phyloP scores from a whole-genome alignment of 169 alveolate species.

The Fabrea salina region DNA sequence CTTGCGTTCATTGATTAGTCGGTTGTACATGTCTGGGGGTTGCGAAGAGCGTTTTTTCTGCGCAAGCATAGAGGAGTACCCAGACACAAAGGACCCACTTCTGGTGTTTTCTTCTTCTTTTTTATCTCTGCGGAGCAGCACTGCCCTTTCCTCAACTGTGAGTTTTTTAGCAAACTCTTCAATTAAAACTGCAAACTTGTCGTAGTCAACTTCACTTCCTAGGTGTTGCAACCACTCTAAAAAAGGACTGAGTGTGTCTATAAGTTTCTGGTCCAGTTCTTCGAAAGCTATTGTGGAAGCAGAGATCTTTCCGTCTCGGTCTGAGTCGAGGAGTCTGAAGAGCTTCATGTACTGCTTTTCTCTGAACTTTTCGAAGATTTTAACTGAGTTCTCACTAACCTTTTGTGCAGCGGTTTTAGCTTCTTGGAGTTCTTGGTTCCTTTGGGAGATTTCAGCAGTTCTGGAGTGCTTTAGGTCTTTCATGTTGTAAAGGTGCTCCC shows the following conservation, averaged over 20 bases:
- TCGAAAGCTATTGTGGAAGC: neutral
- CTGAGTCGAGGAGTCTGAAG: slow-evolving; percentile 5
- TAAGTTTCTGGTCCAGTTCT: neutral
- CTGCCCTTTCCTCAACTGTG: neutral
- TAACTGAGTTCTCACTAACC: neutral
- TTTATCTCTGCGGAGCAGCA: neutral
- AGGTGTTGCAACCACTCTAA: neutral
- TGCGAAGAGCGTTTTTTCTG: neutral
- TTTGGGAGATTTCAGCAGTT: neutral
- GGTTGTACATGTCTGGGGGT: slow-evolving; percentile 11
- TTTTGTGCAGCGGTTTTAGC: neutral
- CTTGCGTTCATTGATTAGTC: neutral
- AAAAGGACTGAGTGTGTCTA: neutral
- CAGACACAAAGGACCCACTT: neutral
- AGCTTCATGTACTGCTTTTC: neutral
- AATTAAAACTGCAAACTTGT: neutral
- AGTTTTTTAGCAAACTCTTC: neutral
- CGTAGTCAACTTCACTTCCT: neutral
- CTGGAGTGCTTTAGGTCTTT: too few relatives aligned
- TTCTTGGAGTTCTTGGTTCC: neutral
- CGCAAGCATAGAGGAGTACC: neutral
- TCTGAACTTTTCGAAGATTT: neutral
- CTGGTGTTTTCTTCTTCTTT: neutral
- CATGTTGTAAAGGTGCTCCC: slow-evolving; percentile 1
- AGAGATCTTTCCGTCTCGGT: slow-evolving; percentile 7